Conservation (phyloP, 2,329 filamentous ascomycete genomes). For the Knufia fluminis region DNA sequence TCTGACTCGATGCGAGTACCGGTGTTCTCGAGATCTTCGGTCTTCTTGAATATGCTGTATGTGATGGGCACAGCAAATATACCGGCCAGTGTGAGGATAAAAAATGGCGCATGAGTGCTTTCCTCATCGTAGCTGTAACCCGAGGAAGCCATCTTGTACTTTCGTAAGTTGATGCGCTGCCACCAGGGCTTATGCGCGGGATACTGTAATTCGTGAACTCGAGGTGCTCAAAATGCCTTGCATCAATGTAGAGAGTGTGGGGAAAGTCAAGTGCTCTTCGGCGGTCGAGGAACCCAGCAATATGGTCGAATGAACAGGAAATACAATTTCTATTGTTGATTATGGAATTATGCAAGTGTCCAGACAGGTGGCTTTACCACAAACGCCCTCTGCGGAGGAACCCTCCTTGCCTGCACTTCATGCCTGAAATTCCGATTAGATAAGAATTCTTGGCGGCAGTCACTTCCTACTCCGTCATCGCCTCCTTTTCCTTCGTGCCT, state of each 20-base stretch:
- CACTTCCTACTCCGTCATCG: background rate
- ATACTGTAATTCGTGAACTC: background rate
- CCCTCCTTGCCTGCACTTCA: background rate
- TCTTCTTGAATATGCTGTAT: conserved; percentile 71
- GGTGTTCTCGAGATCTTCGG: conserved; percentile 60
- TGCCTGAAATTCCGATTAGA: background rate
- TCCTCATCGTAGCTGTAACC: conserved; percentile 97
- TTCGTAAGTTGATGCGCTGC: background rate
- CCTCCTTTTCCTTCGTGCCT: background rate
- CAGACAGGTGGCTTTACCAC: background rate
- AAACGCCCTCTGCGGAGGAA: background rate
- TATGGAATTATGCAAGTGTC: background rate
- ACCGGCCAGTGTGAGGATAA: conserved; percentile 81
- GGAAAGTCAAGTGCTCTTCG: background rate
- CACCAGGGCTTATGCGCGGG: background rate
- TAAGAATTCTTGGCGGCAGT: background rate
- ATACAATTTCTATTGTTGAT: background rate
- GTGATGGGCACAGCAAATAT: conserved; percentile 85
- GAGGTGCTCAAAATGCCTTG: background rate
- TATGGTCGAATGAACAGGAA: background rate
- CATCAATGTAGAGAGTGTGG: background rate
- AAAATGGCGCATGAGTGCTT: conserved; percentile 98
- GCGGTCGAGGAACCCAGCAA: background rate
- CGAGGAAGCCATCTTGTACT: conserved; percentile 44
- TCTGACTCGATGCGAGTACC: conserved; percentile 73